Conservation (phyloP, 805 yeast genomes). For the Starmerella khaoyaiensis region DNA sequence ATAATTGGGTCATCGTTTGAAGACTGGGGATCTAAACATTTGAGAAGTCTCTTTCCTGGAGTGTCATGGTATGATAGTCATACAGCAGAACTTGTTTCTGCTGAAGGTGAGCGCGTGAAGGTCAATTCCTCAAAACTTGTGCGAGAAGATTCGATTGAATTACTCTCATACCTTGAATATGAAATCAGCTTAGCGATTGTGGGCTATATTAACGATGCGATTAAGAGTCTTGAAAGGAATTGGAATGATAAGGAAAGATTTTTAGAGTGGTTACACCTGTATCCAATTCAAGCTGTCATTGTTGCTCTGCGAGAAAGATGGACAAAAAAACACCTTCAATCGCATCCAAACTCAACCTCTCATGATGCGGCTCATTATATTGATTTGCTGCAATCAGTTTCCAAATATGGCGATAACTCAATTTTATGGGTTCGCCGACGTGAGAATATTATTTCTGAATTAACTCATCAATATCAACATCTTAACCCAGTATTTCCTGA, state of each 20-base stretch:
- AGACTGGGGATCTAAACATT: conserved; percentile 25
- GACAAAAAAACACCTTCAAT: background rate
- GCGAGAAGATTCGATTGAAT: conserved; percentile 39
- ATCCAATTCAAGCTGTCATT: conserved; percentile 40
- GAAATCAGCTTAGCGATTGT: conserved; percentile 41
- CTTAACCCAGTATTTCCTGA: conserved; percentile 3
- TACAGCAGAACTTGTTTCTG: conserved; percentile 40
- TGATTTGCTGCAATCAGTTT: background rate
- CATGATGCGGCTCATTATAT: background rate
- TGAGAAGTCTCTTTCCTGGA: conserved; percentile 9
- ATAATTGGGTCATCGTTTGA: conserved; percentile 47
- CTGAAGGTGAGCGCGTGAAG: conserved; percentile 47
- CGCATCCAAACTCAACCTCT: background rate
- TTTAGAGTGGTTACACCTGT: conserved; percentile 28
- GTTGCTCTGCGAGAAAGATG: conserved; percentile 17
- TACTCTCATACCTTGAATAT: conserved; percentile 49
- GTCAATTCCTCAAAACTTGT: conserved; percentile 32
- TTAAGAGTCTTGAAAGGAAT: conserved; percentile 19
- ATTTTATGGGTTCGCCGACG: conserved; percentile 10
- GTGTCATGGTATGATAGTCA: conserved; percentile 14
- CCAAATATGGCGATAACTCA: conserved; percentile 7
- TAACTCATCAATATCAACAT: conserved; percentile 4
- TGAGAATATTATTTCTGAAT: conserved; percentile 12
- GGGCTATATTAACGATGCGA: conserved; percentile 25
- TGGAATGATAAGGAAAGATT: conserved; percentile 21